Percentiles rank a stretch among this genome's conserved stretches.
phyloP scores from a whole-genome alignment of 176 grass and related monocot genomes.

The Oryza longistaminata region DNA sequence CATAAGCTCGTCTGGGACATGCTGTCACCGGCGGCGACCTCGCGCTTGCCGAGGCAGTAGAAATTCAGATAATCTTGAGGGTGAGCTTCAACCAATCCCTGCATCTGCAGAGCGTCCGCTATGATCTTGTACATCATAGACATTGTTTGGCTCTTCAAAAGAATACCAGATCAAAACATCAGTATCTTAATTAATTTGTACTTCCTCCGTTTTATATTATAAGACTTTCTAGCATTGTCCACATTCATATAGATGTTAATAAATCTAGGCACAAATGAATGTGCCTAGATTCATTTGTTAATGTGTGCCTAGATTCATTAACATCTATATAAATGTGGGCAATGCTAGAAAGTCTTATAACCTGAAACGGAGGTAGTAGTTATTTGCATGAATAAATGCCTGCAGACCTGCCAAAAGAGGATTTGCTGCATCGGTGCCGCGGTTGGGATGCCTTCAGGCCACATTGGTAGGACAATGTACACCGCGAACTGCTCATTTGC shows the following conservation, averaged over 20 bases:
- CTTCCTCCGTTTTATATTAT: too few relatives aligned
- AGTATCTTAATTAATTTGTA: neutral
- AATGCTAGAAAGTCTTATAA: too few relatives aligned
- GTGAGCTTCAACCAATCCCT: slow-evolving; percentile 45
- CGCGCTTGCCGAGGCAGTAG: slow-evolving; percentile 67
- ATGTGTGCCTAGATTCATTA: too few relatives aligned
- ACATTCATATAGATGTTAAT: too few relatives aligned
- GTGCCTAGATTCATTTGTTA: too few relatives aligned
- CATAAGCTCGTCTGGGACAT: slow-evolving; percentile 1
- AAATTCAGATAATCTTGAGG: slow-evolving; percentile 66
- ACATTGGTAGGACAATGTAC: slow-evolving; percentile 68
- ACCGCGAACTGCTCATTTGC: slow-evolving; percentile 48
- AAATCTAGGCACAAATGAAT: too few relatives aligned
- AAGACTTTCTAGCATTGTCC: too few relatives aligned
- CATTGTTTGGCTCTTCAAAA: slow-evolving; percentile 58
- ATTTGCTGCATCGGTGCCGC: slow-evolving; percentile 60
- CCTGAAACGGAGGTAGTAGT: too few relatives aligned
- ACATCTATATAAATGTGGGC: too few relatives aligned
- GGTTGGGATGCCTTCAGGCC: slow-evolving; percentile 60
- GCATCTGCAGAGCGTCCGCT: slow-evolving; percentile 45
- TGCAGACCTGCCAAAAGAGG: slow-evolving; percentile 62
- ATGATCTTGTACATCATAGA: slow-evolving; percentile 62
- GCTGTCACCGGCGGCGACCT: slow-evolving; percentile 1
- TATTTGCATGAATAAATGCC: neutral
- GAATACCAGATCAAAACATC: neutral